Evolutionary conservation across 106 monocot genomes (phyloP).

Genomic region (Acanthochlamys bracteata): DNA sequence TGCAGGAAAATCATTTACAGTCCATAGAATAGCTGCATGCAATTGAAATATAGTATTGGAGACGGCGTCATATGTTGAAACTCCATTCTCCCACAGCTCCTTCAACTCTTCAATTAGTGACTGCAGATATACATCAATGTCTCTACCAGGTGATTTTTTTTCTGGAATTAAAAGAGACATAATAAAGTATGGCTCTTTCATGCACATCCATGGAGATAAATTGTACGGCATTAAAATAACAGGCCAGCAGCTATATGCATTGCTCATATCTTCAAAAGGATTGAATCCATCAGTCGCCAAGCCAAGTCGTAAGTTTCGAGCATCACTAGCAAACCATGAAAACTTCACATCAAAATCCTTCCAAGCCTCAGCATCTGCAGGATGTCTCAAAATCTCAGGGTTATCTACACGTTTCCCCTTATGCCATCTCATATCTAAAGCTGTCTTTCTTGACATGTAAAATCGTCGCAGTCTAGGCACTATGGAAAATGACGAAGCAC

Average conservation of each 20-base stretch:
- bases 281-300: slow-evolving; percentile 19
- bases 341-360: not conserved
- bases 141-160: slow-evolving; percentile 3
- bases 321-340: slow-evolving; percentile 2
- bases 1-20: slow-evolving; percentile 18
- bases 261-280: slow-evolving; percentile 12
- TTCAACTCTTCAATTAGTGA: slow-evolving; percentile 14
- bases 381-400: slow-evolving; percentile 8
- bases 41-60: slow-evolving; percentile 11
- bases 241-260: slow-evolving; percentile 8
- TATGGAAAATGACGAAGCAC: not conserved
- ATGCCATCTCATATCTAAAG: slow-evolving; percentile 13
- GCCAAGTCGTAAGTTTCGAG: slow-evolving; percentile 9
- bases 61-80: slow-evolving; percentile 9
- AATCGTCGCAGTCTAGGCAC: slow-evolving; percentile 12
- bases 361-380: slow-evolving; percentile 7
- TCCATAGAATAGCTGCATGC: slow-evolving; percentile 18
- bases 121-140: slow-evolving; percentile 22
- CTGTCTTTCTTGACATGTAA: slow-evolving; percentile 4
- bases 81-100: not conserved
- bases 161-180: slow-evolving; percentile 13
- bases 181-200: slow-evolving; percentile 4
- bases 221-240: slow-evolving; percentile 17
- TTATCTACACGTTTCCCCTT: not conserved
- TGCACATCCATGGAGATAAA: slow-evolving; percentile 20